Evolutionary conservation across 805 yeast genomes (phyloP).

Genomic region (Candida pseudofarinosa): DNA sequence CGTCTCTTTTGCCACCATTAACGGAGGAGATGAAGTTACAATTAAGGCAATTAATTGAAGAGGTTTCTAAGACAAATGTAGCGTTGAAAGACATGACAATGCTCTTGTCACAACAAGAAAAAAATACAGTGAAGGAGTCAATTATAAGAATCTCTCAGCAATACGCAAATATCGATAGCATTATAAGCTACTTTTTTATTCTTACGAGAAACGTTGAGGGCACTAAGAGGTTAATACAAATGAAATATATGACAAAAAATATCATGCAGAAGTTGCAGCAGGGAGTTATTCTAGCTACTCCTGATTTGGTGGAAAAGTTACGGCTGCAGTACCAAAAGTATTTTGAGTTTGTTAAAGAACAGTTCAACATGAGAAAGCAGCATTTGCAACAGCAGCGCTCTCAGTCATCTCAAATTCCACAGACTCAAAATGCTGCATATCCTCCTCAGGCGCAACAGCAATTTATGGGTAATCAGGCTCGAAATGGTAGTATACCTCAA

Average conservation of each 20-base stretch:
- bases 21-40: constrained; percentile 61
- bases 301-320: constrained; percentile 65
- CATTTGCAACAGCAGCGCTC: constrained; percentile 32
- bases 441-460: constrained; percentile 15
- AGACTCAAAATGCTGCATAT: constrained; percentile 12
- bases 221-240: constrained; percentile 70
- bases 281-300: constrained; percentile 66
- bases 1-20: constrained; percentile 28
- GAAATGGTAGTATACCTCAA: neutral
- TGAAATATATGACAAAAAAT: constrained; percentile 74
- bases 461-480: neutral
- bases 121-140: constrained; percentile 52
- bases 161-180: constrained; percentile 65
- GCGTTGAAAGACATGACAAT: constrained; percentile 63
- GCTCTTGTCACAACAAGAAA: constrained; percentile 59
- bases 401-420: constrained; percentile 17
- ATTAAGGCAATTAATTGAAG: constrained; percentile 62
- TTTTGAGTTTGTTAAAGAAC: constrained; percentile 70
- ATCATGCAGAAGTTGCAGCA: constrained; percentile 66
- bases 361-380: constrained; percentile 37
- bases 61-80: constrained; percentile 63
- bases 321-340: constrained; percentile 70
- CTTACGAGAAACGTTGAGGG: constrained; percentile 73
- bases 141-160: constrained; percentile 54
- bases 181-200: constrained; percentile 73